Base-by-base conservation (phyloP, 495 filamentous ascomycete species). In the Aspergillus cristatus region DNA sequence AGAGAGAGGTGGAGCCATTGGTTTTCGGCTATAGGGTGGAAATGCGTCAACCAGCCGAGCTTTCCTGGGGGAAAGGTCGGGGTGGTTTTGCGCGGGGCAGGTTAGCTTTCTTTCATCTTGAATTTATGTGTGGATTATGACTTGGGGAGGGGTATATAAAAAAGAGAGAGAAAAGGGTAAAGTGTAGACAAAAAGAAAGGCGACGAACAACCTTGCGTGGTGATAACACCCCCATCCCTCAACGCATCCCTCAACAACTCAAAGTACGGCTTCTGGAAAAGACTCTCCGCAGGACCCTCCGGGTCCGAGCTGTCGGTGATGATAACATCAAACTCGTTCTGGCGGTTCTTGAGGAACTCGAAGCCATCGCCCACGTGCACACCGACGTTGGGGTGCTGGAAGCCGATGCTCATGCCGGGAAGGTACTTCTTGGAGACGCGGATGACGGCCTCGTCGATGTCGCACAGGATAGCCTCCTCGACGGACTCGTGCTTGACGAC, bases 151-250 rank as follows among this genome's bases (percentile, higher is more conserved):
- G 17, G 25, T n/a, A 15, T 26, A 26, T 29, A 17, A 40, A 6
- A 16, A 24, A 28, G 33, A 25, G 14, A 44, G 15, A 38, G 41
- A 43, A 30, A 22, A 40, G 17, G 22, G 18, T 41, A 40, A 34
- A 38, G 38, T 22, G 14, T 17, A 35, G 32, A 35, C 12, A 52
- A 55, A 61, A 70, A 60, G 70, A 74, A 81, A 74, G 77, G 79
- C 75, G 75, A 88, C 84, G 74, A 82, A 95, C 86, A 94, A 98
- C 91, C 91, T 95, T 99, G 91, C 49, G 93, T 99, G 65, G 91
- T 94, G 70, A 99, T 94, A 49, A 99, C 88, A 70, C 91, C 91
- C 63, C 90, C 93, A 43, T 93, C 86, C 50, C 80, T 82, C 46
- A 99, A 78, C 45, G 91, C 91, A 43, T 76, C 81, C 65, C 81